phyloP scores from a whole-genome alignment of 164 flowering plant genomes.

The Nymphaea colorata region DNA sequence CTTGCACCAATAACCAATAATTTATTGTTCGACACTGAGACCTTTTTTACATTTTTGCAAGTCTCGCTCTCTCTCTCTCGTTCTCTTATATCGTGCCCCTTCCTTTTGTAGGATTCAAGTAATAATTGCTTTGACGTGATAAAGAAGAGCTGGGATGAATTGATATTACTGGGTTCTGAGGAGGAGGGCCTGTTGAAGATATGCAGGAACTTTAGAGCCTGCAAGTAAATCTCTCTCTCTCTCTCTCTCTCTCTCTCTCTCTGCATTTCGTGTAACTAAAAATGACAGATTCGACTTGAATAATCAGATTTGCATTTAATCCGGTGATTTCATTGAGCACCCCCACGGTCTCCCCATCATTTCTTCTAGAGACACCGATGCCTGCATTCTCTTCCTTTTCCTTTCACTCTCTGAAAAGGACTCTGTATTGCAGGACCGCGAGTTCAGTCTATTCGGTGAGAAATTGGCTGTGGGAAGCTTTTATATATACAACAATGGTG shows the following conservation, averaged over 20 bases:
- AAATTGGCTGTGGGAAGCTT: slow-evolving; percentile 41
- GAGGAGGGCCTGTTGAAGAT: slow-evolving; percentile 23
- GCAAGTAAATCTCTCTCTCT: slow-evolving; percentile 28
- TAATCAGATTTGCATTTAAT: no score
- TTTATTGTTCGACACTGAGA: not conserved
- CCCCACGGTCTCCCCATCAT: no score
- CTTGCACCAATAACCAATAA: no score
- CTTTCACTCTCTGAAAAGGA: not conserved
- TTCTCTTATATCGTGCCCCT: not conserved
- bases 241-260: slow-evolving; percentile 1
- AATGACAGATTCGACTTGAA: no score
- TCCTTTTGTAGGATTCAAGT: slow-evolving; percentile 32
- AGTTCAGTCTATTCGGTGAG: slow-evolving; percentile 23
- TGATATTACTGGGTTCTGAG: slow-evolving; percentile 20
- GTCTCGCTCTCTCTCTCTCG: not conserved
- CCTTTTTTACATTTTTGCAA: no score
- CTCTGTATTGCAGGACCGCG: slow-evolving; percentile 12
- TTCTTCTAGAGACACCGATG: no score
- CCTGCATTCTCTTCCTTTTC: no score
- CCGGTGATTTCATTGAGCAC: no score
- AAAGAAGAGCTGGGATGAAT: slow-evolving; percentile 46
- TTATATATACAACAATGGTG: slow-evolving; percentile 47
- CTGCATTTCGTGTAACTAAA: not conserved
- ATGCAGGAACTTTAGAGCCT: slow-evolving; percentile 32
- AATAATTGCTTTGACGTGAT: slow-evolving; percentile 44